Evolutionary conservation across 1,284 basidiomycete species (phyloP).

Genomic region (Rhodotorula sp.): DNA sequence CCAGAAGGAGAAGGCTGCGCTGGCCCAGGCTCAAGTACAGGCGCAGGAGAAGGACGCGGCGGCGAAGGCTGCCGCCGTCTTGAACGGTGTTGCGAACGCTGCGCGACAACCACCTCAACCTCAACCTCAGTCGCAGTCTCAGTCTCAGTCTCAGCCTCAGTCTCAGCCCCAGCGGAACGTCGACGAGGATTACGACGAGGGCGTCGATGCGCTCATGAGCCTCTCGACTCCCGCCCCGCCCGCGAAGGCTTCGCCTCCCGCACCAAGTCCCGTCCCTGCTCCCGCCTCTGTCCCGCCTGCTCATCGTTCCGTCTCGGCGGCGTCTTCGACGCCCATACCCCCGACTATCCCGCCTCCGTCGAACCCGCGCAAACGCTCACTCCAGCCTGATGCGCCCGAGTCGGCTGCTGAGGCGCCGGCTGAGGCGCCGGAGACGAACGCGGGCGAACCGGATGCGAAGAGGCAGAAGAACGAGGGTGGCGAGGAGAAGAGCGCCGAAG

Average conservation of each 20-base stretch:
- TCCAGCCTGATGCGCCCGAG: conserved; percentile 3
- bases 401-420: not conserved
- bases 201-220: conserved; percentile 62
- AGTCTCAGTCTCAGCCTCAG: conserved; percentile 49
- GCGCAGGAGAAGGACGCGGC: conserved; percentile 30
- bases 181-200: conserved; percentile 61
- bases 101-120: conserved; percentile 46
- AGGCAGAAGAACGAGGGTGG: conserved; percentile 7
- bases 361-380: conserved; percentile 23
- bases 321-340: not conserved
- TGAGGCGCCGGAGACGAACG: not conserved
- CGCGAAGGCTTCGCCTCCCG: not conserved
- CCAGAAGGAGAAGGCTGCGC: conserved; percentile 16
- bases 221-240: conserved; percentile 48
- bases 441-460: conserved; percentile 18
- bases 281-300: not conserved
- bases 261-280: not conserved
- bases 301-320: not conserved
- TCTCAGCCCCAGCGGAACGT: conserved; percentile 59
- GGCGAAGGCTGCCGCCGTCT: conserved; percentile 20
- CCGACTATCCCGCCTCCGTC: not conserved
- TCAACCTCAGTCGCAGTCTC: conserved; percentile 47
- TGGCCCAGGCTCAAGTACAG: not conserved
- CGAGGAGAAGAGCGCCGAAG: not conserved
- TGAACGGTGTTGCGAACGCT: conserved; percentile 8